These are phyloP conservation scores for Brassica nigra DNA, from an alignment of 345 rosid species.

Conservation along the genomic window DNA sequence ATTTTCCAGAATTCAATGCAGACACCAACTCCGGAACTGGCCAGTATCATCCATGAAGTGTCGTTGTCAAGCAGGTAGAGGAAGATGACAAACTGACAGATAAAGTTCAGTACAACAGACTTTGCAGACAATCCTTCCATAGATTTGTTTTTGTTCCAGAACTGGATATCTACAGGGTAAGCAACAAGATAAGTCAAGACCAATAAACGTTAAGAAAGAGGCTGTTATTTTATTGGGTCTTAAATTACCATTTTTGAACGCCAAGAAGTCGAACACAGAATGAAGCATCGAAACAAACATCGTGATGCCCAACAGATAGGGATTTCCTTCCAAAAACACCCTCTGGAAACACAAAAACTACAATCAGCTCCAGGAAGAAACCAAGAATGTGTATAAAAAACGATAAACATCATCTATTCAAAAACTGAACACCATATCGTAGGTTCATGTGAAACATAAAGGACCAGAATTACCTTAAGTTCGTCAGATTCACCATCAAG, in stretches of 20 bases:
- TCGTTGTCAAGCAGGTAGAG: slow-evolving; percentile 96
- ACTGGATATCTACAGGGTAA: slow-evolving; percentile 79
- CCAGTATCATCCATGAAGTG: slow-evolving; percentile 99
- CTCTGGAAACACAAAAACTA: slow-evolving; percentile 55
- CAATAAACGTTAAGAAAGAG: slow-evolving; percentile 11
- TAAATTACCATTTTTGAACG: slow-evolving; percentile 85
- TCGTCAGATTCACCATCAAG: slow-evolving; percentile 98
- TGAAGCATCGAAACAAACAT: slow-evolving; percentile 92
- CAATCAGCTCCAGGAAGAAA: slow-evolving; percentile 8
- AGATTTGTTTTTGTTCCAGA: slow-evolving; percentile 99
- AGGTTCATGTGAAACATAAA: slow-evolving; percentile 10
- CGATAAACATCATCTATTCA: neutral
- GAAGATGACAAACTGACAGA: slow-evolving; percentile 91
- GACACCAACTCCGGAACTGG: slow-evolving; percentile 94
- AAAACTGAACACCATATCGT: neutral
- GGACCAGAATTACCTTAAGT: slow-evolving; percentile 63
- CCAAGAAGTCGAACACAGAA: slow-evolving; percentile 89
- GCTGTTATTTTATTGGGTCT: neutral
- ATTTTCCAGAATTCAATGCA: slow-evolving; percentile 99
- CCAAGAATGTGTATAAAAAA: neutral
- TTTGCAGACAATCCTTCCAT: slow-evolving; percentile 99
- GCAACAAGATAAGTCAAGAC: slow-evolving; percentile 17
- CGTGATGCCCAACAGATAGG: slow-evolving; percentile 85
- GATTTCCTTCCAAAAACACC: slow-evolving; percentile 99
- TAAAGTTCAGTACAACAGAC: slow-evolving; percentile 88